These are phyloP conservation scores for Claviceps sp. DNA, from an alignment of 2,329 filamentous ascomycete genomes.

Conservation along the genomic window DNA sequence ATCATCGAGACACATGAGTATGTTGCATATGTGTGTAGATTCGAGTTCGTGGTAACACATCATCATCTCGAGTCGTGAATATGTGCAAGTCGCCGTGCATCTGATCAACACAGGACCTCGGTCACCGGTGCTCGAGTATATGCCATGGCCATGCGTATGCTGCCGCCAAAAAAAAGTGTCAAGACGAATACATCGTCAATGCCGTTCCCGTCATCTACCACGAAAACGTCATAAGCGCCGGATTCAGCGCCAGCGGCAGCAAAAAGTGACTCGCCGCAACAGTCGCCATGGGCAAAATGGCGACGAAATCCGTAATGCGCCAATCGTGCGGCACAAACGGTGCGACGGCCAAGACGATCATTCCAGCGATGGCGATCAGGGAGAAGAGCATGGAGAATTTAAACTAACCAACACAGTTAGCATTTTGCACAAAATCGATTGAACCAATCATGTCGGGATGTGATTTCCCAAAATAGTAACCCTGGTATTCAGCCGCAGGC, in stretches of 20 bases:
- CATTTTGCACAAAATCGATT: not conserved
- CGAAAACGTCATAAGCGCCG: conserved; percentile 68
- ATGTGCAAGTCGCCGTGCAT: no score
- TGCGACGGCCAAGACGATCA: conserved; percentile 51
- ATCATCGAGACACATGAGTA: not conserved
- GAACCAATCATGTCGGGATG: not conserved
- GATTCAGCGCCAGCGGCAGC: conserved; percentile 60
- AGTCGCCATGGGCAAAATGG: conserved; percentile 63
- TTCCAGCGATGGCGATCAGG: conserved; percentile 41
- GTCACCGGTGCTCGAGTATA: no score
- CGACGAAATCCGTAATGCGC: conserved; percentile 58
- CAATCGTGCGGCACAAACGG: conserved; percentile 52
- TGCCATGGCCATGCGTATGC: no score
- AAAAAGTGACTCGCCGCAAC: conserved; percentile 58
- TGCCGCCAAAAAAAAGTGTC: not conserved
- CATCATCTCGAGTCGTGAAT: no score
- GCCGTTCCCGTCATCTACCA: conserved; percentile 35
- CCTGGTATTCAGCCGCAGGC: not conserved
- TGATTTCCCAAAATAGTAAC: not conserved
- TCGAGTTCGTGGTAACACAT: no score
- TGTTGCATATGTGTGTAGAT: not conserved
- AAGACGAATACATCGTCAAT: no score
- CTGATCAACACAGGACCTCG: no score
- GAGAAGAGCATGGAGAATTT: conserved; percentile 58
- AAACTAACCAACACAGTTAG: conserved; percentile 34